These are phyloP conservation scores for Leccinum variicolor DNA, from an alignment of 768 basidiomycete genomes.

Conservation along the genomic window DNA sequence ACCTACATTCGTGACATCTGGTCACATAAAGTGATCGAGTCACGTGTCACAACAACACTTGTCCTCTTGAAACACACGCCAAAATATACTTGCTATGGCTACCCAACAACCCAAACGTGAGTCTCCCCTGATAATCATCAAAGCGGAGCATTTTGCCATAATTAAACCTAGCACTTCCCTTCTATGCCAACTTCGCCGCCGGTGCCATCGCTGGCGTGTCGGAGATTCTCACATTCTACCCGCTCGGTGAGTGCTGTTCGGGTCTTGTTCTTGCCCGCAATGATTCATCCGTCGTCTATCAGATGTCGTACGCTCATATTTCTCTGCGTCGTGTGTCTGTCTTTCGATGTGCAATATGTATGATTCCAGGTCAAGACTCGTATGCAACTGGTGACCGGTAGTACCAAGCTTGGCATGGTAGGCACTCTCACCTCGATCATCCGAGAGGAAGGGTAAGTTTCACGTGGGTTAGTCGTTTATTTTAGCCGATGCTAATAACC, in stretches of 20 bases:
- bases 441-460: constrained; percentile 81
- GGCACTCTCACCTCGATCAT: constrained; percentile 83
- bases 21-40: constrained; percentile 12
- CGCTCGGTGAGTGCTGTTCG: constrained; percentile 62
- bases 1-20: constrained; percentile 11
- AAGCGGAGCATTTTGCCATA: constrained; percentile 5
- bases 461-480: neutral
- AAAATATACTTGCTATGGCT: constrained; percentile 15
- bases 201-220: constrained; percentile 95
- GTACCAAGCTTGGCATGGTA: constrained; percentile 69
- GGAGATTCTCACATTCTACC: constrained; percentile 82
- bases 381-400: constrained; percentile 93
- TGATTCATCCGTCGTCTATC: constrained; percentile 4
- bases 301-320: constrained; percentile 76
- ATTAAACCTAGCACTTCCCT: constrained; percentile 63
- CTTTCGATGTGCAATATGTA: constrained; percentile 4
- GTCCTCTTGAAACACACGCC: neutral
- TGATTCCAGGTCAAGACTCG: constrained; percentile 86
- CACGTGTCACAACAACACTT: constrained; percentile 9
- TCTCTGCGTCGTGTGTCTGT: neutral
- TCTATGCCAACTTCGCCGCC: constrained; percentile 86
- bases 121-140: constrained; percentile 1
- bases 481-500: neutral
- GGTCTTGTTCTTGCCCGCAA: neutral
- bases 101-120: constrained; percentile 33